These are phyloP conservation scores for Camellia japonica DNA, from an alignment of 148 eudicot species.

Conservation along the genomic window DNA sequence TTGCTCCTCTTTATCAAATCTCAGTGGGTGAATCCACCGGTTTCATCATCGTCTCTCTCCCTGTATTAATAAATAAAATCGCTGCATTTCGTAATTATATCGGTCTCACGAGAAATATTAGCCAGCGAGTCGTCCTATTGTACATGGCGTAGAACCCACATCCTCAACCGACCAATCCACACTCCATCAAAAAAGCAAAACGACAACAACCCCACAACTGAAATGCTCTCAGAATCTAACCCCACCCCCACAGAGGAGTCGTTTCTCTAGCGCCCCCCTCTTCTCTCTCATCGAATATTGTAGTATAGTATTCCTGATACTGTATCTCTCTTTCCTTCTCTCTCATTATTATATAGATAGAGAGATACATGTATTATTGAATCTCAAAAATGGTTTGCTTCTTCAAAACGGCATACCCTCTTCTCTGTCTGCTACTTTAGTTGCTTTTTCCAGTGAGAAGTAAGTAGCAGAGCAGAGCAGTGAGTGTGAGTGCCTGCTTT, in stretches of 20 bases:
- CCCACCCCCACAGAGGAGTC: constrained; percentile 3
- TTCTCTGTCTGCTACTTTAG: neutral
- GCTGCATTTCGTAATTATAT: neutral
- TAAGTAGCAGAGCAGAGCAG: neutral
- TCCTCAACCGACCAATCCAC: neutral
- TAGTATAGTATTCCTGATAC: neutral
- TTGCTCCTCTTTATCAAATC: neutral
- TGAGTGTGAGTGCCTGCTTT: neutral
- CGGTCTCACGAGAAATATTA: constrained; percentile 3
- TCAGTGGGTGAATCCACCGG: too few species aligned
- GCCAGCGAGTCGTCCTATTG: neutral
- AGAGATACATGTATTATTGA: too few species aligned
- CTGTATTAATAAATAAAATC: neutral
- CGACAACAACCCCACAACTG: neutral
- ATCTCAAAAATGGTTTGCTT: constrained; percentile 6
- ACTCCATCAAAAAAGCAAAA: neutral
- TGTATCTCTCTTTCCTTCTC: neutral
- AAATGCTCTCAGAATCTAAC: neutral
- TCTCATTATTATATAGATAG: too few species aligned
- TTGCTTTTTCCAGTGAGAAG: neutral
- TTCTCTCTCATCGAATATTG: neutral
- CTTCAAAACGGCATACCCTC: constrained; percentile 19
- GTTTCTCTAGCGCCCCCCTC: neutral
- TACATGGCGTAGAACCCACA: neutral
- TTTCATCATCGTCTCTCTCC: neutral